Base-by-base conservation (phyloP, 371 early-diverging fungal genomes). In the Enteropsectra breve region DNA sequence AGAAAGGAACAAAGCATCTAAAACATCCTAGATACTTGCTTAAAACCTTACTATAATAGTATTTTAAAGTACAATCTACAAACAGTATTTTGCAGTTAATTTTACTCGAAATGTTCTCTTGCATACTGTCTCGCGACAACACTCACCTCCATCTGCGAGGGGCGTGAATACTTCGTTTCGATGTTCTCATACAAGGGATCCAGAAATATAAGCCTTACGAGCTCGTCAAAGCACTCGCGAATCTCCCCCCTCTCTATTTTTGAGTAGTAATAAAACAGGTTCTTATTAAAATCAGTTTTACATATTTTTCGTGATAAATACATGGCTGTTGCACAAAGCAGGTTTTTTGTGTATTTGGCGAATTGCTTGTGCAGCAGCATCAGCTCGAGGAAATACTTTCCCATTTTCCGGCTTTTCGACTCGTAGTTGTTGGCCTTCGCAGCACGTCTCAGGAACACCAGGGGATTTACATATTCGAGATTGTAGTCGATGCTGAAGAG, bases 351-450 rank as follows among this genome's bases (percentile, higher is more conserved):
- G 28, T 79, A 84, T 32, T 65, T 66, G 46, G 92, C 76, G 68
- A 92, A 88, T 18, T 82, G 78, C 66, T 90, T 84, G 76, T 93
- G 90, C 23, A 94, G 74, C 11, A 89, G 81, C 13, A 89, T 83
- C 2, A 92, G 82, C 81, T 97, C 98, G 86, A 95, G 85, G 59
- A 97, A 83, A 76, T 92, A 94, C 77, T 92, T 92, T 6, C 91
- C 92, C 13, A 94, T 76, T 3, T 87, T 88, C 50, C 95, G 85
- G 21, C 87, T 86, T 72, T 86, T 86, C 37, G 86, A 80, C 69
- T 93, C 88, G 75, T 89, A 75, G 26, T 68, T 69, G 23, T 77
- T 69, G 32, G 73, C 68, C 37, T 70, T 66, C 18, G 73, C 40
- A 47, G 60, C 69, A 38, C 58, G 60, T 54, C 80, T 68, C 3